Evolutionary conservation across 2,329 filamentous ascomycete genomes (phyloP), one percentile per base, ranked within the genome.

Genomic region (Zopfia rhizophila): DNA sequence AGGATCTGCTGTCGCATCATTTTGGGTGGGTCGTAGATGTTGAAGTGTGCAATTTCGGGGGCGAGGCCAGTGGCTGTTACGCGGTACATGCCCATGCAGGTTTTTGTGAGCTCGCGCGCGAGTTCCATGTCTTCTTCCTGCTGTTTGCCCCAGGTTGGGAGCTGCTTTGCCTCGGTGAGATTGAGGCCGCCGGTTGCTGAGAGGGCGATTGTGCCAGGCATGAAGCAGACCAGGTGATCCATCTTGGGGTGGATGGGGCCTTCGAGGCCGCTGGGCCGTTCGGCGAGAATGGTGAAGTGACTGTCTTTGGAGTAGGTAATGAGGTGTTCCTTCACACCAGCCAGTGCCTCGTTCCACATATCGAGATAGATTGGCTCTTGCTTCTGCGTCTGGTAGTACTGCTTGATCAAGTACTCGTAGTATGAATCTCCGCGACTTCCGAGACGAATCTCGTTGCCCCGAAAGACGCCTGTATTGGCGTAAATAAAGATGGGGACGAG

Each of bases 351-450:
- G 27, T 93, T 82, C 92, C 95, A 99, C 86, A 99, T 90, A 11
- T 94, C 89, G 55, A 87, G 80, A 72, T 99, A 99, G 12, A 97
- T 75, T 0, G 85, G 80, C 69, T 99, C 93, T 64, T 92, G 81
- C 68, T 89, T 85, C 45, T 89, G 90, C 10, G 94, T 99, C 72
- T 99, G 94, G 14, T 97, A 80, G 68, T 96, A 97, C 71, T 99
- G 94, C 76, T 99, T 99, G 78, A 97, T 95, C 38, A 99, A 84
- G 70, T 99, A 99, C 75, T 99, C 82, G 74, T 99, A 99, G 75
- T 97, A 99, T 35, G 92, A 97, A 76, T 99, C 94, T 32, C 94
- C 94, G 51, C 94, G 85, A 69, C 91, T 97, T 27, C 94, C 94
- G 16, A 97, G 81, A 13, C 94, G 89, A 63, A 99, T 93, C 65